These are phyloP conservation scores for Citropsis articulata DNA, from an alignment of 345 rosid genomes.

Conservation along the genomic window DNA sequence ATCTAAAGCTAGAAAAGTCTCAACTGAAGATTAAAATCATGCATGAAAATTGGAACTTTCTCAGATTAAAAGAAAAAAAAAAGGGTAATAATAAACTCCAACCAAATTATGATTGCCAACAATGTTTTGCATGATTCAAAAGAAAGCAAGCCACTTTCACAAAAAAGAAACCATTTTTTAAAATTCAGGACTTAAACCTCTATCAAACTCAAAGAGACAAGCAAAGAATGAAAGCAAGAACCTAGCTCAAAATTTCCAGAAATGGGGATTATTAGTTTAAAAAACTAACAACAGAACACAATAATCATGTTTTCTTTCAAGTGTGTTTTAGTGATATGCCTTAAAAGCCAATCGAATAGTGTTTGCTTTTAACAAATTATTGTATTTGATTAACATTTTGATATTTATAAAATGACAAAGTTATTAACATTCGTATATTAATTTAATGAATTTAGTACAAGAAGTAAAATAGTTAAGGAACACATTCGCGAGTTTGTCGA, in stretches of 20 bases:
- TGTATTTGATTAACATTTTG: too few relatives aligned
- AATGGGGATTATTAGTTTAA: constrained; percentile 18
- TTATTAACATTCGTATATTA: too few relatives aligned
- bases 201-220: constrained; percentile 28
- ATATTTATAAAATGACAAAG: too few relatives aligned
- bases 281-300: constrained; percentile 21
- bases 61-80: constrained; percentile 1
- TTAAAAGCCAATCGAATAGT: too few relatives aligned
- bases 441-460: too few relatives aligned
- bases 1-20: constrained; percentile 32
- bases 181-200: constrained; percentile 17
- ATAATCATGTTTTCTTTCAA: constrained; percentile 53
- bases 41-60: constrained; percentile 3
- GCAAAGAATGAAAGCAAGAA: constrained; percentile 70
- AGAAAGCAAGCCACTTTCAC: constrained; percentile 14
- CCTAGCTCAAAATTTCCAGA: constrained; percentile 55
- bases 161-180: constrained; percentile 17
- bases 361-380: too few relatives aligned
- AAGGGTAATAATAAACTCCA: constrained; percentile 27
- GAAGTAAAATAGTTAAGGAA: too few relatives aligned
- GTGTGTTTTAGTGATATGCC: too few relatives aligned
- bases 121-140: constrained; percentile 47
- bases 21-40: constrained; percentile 23
- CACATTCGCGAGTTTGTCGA: too few relatives aligned
- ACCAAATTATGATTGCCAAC: constrained; percentile 32